Percentiles rank a stretch among this genome's conserved stretches.
phyloP scores from a whole-genome alignment of 495 filamentous ascomycete species.

The Hyaloscypha variabilis region DNA sequence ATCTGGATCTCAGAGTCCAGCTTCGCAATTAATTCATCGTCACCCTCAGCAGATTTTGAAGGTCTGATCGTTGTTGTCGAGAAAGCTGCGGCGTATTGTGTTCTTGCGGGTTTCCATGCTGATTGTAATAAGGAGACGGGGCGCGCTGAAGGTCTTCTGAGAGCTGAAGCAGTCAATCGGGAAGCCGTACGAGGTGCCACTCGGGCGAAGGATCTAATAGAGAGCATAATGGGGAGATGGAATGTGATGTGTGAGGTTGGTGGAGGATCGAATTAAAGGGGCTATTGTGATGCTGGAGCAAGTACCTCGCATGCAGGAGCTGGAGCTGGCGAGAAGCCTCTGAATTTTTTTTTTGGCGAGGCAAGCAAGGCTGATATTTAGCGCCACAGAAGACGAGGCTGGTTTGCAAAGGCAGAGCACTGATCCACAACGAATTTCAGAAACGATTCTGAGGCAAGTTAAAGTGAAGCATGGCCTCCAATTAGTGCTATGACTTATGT shows the following conservation, averaged over 20 bases:
- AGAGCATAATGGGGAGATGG: slow-evolving; percentile 64
- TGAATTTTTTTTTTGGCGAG: too few species aligned
- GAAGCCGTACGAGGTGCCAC: slow-evolving; percentile 69
- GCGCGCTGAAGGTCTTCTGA: slow-evolving; percentile 49
- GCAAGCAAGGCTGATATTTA: not conserved
- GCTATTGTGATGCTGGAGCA: not conserved
- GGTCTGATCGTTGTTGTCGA: slow-evolving; percentile 65
- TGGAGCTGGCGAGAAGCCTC: too few species aligned
- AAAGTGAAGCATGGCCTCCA: not conserved
- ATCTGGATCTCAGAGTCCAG: slow-evolving; percentile 74
- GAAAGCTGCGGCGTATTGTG: slow-evolving; percentile 68
- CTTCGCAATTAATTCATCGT: slow-evolving; percentile 76
- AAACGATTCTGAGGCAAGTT: not conserved
- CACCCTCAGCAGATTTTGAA: slow-evolving; percentile 64
- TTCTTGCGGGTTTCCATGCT: slow-evolving; percentile 52
- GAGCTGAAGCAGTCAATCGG: slow-evolving; percentile 57
- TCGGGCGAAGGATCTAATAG: slow-evolving; percentile 70
- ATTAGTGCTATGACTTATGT: not conserved
- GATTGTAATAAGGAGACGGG: slow-evolving; percentile 46
- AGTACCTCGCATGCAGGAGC: not conserved
- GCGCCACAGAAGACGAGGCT: not conserved
- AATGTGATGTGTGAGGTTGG: slow-evolving; percentile 13
- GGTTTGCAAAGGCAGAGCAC: not conserved
- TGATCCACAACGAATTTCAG: not conserved
- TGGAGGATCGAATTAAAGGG: not conserved